Percentiles rank a stretch among this genome's conserved stretches.
Conservation (phyloP, 805 yeast genomes). For the Kodamaea sagamina region DNA sequence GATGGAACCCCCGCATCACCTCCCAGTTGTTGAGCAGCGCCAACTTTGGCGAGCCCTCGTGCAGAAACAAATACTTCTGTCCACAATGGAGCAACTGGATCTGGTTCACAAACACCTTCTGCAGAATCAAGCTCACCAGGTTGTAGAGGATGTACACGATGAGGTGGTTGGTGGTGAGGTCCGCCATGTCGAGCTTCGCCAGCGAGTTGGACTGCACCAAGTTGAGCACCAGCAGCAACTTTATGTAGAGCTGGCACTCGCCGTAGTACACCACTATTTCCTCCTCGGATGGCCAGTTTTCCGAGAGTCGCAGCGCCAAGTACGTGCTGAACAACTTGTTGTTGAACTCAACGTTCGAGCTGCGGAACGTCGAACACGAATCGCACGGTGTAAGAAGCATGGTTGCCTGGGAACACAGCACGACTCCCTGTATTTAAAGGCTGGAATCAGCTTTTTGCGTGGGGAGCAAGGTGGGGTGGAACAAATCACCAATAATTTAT, state of each 20-base stretch:
- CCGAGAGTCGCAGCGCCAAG: constrained; percentile 10
- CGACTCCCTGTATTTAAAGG: not conserved
- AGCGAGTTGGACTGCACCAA: constrained; percentile 17
- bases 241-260: constrained; percentile 18
- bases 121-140: constrained; percentile 11
- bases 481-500: no score
- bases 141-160: constrained; percentile 21
- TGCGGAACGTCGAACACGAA: constrained; percentile 20
- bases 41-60: constrained; percentile 5
- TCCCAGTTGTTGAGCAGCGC: constrained; percentile 9
- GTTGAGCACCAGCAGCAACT: constrained; percentile 18
- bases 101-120: constrained; percentile 20
- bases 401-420: not conserved
- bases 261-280: constrained; percentile 13
- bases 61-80: constrained; percentile 7
- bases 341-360: constrained; percentile 12
- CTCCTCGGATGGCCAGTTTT: constrained; percentile 6
- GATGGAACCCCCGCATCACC: constrained; percentile 12
- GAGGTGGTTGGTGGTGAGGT: constrained; percentile 23
- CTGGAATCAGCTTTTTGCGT: no score
- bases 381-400: constrained; percentile 21
- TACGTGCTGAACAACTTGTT: constrained; percentile 14
- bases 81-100: constrained; percentile 24
- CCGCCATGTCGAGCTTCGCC: constrained; percentile 5
- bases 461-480: constrained; percentile 3